These are phyloP conservation scores for Septoria petroselini DNA, from an alignment of 2,329 filamentous ascomycete species.

Conservation along the genomic window DNA sequence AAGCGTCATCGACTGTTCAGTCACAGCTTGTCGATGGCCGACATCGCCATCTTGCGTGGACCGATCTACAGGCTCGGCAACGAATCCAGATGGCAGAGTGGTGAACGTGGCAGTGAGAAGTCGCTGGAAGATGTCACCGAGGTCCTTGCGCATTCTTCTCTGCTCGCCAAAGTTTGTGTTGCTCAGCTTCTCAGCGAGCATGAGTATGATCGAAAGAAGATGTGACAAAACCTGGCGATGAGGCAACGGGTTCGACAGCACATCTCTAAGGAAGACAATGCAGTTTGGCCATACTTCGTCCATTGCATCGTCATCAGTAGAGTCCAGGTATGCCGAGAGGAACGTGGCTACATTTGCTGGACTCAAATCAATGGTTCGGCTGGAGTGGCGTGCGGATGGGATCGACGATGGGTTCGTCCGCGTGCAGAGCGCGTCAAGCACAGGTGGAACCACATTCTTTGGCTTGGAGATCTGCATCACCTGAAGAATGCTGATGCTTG, in stretches of 20 bases:
- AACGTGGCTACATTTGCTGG: constrained; percentile 85
- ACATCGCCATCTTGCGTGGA: constrained; percentile 32
- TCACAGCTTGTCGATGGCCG: constrained; percentile 38
- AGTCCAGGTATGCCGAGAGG: constrained; percentile 82
- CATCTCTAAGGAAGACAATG: constrained; percentile 81
- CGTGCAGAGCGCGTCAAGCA: constrained; percentile 95
- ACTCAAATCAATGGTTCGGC: constrained; percentile 77
- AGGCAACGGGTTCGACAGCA: constrained; percentile 89
- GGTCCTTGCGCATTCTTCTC: constrained; percentile 81
- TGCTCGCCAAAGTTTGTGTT: constrained; percentile 98
- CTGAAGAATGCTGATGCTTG: constrained; percentile 82
- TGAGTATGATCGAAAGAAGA: constrained; percentile 81
- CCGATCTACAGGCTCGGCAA: constrained; percentile 21
- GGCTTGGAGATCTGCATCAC: constrained; percentile 88
- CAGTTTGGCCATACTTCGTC: constrained; percentile 98
- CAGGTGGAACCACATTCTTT: constrained; percentile 84
- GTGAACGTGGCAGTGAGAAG: constrained; percentile 93
- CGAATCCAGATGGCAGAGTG: constrained; percentile 41
- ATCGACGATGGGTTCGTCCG: constrained; percentile 80
- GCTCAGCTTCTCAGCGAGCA: constrained; percentile 90
- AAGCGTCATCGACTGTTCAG: constrained; percentile 63
- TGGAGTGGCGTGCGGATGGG: constrained; percentile 77
- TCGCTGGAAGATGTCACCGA: constrained; percentile 86
- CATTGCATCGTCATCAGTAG: constrained; percentile 93
- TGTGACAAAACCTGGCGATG: constrained; percentile 86